Evolutionary conservation across 805 yeast species (phyloP).

Genomic region (Aciculoconidium aculeatum): DNA sequence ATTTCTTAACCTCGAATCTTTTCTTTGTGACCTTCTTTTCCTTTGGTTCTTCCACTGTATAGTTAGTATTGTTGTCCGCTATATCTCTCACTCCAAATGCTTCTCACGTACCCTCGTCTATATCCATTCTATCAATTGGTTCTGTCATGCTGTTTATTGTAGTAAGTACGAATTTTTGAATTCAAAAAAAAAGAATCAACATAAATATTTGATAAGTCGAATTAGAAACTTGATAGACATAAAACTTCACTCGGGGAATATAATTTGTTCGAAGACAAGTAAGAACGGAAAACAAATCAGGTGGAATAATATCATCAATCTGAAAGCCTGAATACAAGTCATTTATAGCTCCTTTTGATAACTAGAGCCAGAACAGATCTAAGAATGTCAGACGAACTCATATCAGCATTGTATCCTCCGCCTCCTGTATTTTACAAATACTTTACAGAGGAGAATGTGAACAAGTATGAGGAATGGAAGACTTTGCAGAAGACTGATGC

Average conservation of each 20-base stretch:
- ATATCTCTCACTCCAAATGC: background rate
- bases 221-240: too few relatives aligned
- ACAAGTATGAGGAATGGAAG: constrained; percentile 30
- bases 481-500: constrained; percentile 9
- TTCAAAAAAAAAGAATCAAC: too few relatives aligned
- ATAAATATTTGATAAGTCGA: too few relatives aligned
- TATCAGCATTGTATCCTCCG: constrained; percentile 81
- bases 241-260: too few relatives aligned
- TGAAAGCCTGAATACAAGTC: too few relatives aligned
- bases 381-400: constrained; percentile 25
- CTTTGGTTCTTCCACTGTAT: constrained; percentile 11
- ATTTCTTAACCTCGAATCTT: constrained; percentile 88
- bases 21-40: constrained; percentile 41
- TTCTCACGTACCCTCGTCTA: constrained; percentile 21
- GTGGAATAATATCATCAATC: too few relatives aligned
- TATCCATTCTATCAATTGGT: constrained; percentile 25
- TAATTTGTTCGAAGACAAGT: too few relatives aligned
- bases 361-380: too few relatives aligned
- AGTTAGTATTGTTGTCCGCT: constrained; percentile 19
- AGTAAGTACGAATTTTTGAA: constrained; percentile 1
- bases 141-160: constrained; percentile 8
- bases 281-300: too few relatives aligned
- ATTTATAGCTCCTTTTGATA: too few relatives aligned
- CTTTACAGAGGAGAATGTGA: constrained; percentile 67
- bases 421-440: constrained; percentile 81